Evolutionary conservation across 139 green algal genomes (phyloP).

Genomic region (Micromonas pusilla): DNA sequence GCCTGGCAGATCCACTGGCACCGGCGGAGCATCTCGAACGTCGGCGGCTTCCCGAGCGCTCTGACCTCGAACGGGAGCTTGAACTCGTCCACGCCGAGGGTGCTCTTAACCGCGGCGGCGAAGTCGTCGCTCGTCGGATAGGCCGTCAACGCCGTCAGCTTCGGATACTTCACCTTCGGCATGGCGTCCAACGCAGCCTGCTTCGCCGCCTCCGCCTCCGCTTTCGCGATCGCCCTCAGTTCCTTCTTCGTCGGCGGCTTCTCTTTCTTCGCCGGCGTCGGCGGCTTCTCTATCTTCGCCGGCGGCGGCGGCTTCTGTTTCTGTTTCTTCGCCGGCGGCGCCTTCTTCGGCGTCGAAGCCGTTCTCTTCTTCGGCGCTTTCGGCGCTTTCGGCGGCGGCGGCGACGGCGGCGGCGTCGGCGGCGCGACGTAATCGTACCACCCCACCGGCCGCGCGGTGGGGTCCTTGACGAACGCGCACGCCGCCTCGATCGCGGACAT

Average conservation of each 20-base stretch:
- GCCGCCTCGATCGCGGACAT: neutral
- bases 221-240: neutral
- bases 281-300: neutral
- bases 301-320: neutral
- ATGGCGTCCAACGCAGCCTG: neutral
- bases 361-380: neutral
- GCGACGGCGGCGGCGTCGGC: neutral
- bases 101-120: neutral
- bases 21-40: neutral
- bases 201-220: neutral
- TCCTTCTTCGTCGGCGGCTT: neutral
- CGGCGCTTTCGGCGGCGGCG: neutral
- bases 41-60: neutral
- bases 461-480: neutral
- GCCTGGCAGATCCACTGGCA: neutral
- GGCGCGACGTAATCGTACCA: neutral
- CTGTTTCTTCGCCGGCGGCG: neutral
- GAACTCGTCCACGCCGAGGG: neutral
- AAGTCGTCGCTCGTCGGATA: neutral
- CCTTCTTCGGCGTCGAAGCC: neutral
- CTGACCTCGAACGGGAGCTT: constrained; percentile 2
- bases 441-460: neutral
- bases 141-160: neutral
- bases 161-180: neutral
- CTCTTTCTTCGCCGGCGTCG: neutral